A percentile compares a stretch with the other conserved stretches of the same genome.
These are phyloP conservation scores for Dendrocalamus latiflorus DNA, from an alignment of 202 grass and related monocot genomes.

Conservation along the genomic window DNA sequence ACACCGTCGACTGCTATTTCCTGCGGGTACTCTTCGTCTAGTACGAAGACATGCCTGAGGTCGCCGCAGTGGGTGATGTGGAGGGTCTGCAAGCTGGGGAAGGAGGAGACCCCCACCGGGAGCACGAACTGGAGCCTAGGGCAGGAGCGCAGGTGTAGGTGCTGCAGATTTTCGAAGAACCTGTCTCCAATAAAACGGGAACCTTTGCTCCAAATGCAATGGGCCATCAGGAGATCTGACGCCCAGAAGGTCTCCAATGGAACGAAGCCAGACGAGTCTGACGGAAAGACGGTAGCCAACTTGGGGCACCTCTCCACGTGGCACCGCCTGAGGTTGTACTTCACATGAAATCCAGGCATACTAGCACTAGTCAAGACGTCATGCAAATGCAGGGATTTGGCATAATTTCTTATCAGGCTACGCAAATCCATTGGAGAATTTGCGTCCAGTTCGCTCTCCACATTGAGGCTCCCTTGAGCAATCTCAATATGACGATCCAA, in stretches of 20 bases:
- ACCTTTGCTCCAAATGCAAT: neutral
- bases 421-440: too few species aligned
- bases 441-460: too few species aligned
- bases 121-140: neutral
- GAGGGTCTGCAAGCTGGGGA: neutral
- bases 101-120: neutral
- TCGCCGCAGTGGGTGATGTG: neutral
- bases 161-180: neutral
- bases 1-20: neutral
- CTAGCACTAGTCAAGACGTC: neutral
- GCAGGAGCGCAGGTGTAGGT: neutral
- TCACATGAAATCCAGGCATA: fast-evolving
- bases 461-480: too few species aligned
- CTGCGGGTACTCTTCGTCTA: fast-evolving
- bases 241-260: neutral
- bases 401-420: too few species aligned
- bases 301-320: neutral
- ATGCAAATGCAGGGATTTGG: neutral
- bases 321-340: neutral
- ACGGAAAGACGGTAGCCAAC: neutral
- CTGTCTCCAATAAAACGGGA: fast-evolving
- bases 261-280: fast-evolving
- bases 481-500: too few species aligned
- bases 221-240: neutral
- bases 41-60: neutral